A percentile compares a stretch with the other conserved stretches of the same genome.
Conservation (phyloP, 2,329 filamentous ascomycete species). For the Helminthosporium solani region DNA sequence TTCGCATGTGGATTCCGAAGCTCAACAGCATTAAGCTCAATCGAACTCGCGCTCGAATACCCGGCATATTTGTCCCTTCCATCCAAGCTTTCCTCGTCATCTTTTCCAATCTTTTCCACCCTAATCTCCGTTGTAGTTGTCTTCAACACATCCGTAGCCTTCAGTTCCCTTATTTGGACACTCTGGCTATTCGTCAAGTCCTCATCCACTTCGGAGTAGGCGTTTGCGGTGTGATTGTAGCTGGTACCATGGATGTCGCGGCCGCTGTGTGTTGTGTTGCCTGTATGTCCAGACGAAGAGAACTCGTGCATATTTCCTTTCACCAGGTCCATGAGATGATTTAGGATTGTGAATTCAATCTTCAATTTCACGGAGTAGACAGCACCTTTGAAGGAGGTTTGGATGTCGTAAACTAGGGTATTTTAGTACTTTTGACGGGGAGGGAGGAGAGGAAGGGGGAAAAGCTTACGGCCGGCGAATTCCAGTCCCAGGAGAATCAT, state of each 20-base stretch:
- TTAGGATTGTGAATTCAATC: constrained; percentile 56
- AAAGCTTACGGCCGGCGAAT: constrained; percentile 28
- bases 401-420: constrained; percentile 18
- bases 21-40: constrained; percentile 9
- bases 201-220: constrained; percentile 20
- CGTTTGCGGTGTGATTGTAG: constrained; percentile 9
- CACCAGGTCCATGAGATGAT: constrained; percentile 31
- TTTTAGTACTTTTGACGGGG: background rate
- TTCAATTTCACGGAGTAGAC: constrained; percentile 51
- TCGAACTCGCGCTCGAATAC: constrained; percentile 2
- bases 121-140: constrained; percentile 21
- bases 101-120: constrained; percentile 15
- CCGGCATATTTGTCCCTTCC: background rate
- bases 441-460: background rate
- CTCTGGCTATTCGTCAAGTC: background rate
- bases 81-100: constrained; percentile 2
- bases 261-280: background rate
- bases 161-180: constrained; percentile 11
- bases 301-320: constrained; percentile 8
- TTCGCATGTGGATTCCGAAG: background rate
- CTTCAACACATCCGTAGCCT: constrained; percentile 16
- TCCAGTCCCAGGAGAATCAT: constrained; percentile 43
- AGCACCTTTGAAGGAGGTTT: constrained; percentile 39
- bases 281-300: background rate
- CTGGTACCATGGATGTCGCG: background rate